A percentile compares a stretch with the other conserved stretches of the same genome.
These are phyloP conservation scores for Fraxinus quadrangulata DNA, from an alignment of 257 asterid genomes.

Conservation along the genomic window DNA sequence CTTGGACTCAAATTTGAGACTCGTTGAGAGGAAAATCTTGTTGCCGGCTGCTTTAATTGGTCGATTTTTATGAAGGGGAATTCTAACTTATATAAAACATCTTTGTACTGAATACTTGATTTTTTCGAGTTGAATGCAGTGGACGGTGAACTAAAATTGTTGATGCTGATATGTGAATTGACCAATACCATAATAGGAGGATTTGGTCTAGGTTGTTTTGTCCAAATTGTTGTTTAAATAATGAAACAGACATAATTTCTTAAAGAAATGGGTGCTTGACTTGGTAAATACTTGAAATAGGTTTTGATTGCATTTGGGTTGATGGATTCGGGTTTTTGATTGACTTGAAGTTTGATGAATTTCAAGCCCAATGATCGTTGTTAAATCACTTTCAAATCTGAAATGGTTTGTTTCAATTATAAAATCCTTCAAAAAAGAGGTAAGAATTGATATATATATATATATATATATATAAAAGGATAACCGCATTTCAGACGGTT, in stretches of 20 bases:
- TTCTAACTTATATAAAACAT: not conserved
- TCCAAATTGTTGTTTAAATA: not conserved
- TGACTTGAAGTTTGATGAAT: not conserved
- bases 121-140: not conserved
- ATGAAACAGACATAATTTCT: not conserved
- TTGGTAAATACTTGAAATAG: not conserved
- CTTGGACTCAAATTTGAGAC: not conserved
- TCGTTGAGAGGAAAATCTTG: not conserved
- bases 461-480: too few species aligned
- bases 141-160: slow-evolving; percentile 1
- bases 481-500: too few species aligned
- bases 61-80: not conserved
- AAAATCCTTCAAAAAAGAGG: not conserved
- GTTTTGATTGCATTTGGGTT: not conserved
- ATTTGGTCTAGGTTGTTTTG: not conserved
- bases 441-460: not conserved
- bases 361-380: not conserved
- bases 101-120: not conserved
- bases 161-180: not conserved
- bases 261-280: not conserved
- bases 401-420: not conserved
- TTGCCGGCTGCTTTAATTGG: not conserved
- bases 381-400: not conserved
- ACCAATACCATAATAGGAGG: not conserved
- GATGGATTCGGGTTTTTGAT: not conserved